Evolutionary conservation across 805 yeast species (phyloP).

Genomic region (Tanozyma kutaoensis): DNA sequence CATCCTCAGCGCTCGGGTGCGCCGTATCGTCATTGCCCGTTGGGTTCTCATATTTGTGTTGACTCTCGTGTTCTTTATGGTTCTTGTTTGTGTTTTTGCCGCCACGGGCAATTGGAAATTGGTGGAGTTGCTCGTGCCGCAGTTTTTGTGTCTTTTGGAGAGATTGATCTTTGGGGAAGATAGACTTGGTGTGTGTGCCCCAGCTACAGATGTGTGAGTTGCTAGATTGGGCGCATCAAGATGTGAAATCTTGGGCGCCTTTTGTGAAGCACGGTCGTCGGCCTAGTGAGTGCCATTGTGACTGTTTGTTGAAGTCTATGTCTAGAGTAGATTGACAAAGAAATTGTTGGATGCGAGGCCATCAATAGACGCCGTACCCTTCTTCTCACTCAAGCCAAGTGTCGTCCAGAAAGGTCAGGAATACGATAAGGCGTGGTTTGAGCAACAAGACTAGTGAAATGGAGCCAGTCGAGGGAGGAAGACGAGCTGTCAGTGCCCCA

Average conservation of each 20-base stretch:
- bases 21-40: neutral
- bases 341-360: no score
- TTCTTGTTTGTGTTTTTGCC: neutral
- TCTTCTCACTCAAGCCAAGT: no score
- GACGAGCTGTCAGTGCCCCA: no score
- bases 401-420: no score
- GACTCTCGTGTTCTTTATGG: neutral
- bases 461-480: no score
- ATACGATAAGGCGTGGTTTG: no score
- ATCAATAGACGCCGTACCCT: no score
- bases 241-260: slow-evolving; percentile 54
- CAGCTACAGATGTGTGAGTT: slow-evolving; percentile 1
- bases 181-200: slow-evolving; percentile 1
- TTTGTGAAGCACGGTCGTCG: no score
- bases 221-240: slow-evolving; percentile 1
- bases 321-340: no score
- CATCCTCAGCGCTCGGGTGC: neutral
- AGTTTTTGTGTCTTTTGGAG: slow-evolving; percentile 1
- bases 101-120: slow-evolving; percentile 1
- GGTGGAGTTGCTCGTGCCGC: neutral
- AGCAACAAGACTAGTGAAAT: no score
- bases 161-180: slow-evolving; percentile 1
- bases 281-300: no score
- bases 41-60: neutral
- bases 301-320: no score